Evolutionary conservation across 2,329 filamentous ascomycete genomes (phyloP), one percentile per base, ranked within the genome.

Genomic region (Colletotrichum noveboracense): DNA sequence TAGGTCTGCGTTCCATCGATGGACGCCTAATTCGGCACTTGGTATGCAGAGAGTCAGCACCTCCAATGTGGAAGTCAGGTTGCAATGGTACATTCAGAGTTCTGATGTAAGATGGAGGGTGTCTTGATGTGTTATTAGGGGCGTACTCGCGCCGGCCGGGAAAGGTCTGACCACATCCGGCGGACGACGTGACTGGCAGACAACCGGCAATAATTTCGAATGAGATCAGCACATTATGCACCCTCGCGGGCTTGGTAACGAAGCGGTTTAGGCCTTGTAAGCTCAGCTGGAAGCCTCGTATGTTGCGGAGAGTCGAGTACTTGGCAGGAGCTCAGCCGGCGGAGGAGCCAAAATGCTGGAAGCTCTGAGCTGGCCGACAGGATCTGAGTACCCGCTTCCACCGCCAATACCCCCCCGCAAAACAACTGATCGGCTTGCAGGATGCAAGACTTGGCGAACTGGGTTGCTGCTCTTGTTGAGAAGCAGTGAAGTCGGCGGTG

Each of bases 1-100:
- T 68, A 58, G 69, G 69, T 26, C 58, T 68, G 55, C 32, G 48
- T 21, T 52, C 7, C 36, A 38, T 73, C 69, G 56, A 28, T 12
- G 34, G 70, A 71, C 26, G 73, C 70, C 60, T 75, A 38, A 64
- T 30, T 65, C 64, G 70, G 56, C 64, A 64, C 28, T 68, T 38
- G 28, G 8, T 34, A 65, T 73, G 70, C 73, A 73, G 28, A 56
- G 28, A 14, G 70, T 68, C 73, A 73, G 73, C 70, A 58, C 28
- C 32, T 61, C 68, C 60, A 71, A 24, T 48, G 43, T 67, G 32
- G 24, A 43, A 24, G 68, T 34, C 64, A 64, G 28, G 30, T 73
- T 60, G 56, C 43, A 65, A 36, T 72, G 48, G 48, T n/a, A 48
- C n/a, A 28, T 34, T 68, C 56, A 58, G 65, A 38, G 70, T 73